Conservation (phyloP, 371 early-diverging fungal species). For the Lichtheimia corymbifera region DNA sequence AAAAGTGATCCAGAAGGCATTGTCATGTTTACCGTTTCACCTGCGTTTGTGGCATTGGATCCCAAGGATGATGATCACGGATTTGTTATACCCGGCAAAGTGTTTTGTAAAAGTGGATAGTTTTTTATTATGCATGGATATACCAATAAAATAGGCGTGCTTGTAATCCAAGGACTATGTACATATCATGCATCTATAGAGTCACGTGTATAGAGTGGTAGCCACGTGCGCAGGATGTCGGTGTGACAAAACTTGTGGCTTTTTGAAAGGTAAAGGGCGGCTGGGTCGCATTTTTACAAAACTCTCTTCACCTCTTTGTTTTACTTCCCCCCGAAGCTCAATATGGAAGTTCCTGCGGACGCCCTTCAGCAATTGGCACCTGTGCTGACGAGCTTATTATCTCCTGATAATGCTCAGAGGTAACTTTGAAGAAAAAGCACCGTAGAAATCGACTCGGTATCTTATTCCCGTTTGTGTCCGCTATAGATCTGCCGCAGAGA, state of each 20-base stretch:
- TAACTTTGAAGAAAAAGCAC: conserved; percentile 5
- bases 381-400: conserved; percentile 59
- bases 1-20: conserved; percentile 22
- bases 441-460: no score
- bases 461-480: no score
- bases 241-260: no score
- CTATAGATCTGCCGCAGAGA: conserved; percentile 69
- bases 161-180: no score
- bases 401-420: conserved; percentile 60
- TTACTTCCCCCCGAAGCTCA: conserved; percentile 19
- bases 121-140: no score
- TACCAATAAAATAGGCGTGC: no score
- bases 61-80: conserved; percentile 40
- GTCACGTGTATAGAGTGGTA: no score
- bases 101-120: conserved; percentile 18
- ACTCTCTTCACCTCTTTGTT: conserved; percentile 7
- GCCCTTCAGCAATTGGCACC: conserved; percentile 60
- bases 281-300: no score
- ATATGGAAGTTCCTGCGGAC: conserved; percentile 57
- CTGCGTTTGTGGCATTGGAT: conserved; percentile 30
- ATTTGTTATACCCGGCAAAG: conserved; percentile 43
- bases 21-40: conserved; percentile 20
- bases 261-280: no score
- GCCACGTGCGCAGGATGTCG: no score
- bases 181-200: no score